Conservation (phyloP, 108 stramenopile genomes). For the Skeletonema tropicum region DNA sequence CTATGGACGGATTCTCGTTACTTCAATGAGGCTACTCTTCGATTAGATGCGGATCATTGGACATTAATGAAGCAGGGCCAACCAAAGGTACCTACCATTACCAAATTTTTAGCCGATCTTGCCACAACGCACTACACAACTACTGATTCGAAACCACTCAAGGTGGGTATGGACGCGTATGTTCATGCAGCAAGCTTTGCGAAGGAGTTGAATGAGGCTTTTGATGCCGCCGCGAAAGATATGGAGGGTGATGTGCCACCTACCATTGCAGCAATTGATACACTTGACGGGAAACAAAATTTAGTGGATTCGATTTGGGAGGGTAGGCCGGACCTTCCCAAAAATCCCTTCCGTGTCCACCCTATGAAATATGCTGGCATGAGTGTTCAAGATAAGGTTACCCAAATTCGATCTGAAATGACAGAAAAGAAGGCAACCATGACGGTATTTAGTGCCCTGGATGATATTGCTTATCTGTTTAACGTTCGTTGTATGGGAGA, state of each 20-base stretch:
- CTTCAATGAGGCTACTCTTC: slow-evolving; percentile 89
- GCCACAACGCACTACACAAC: slow-evolving; percentile 49
- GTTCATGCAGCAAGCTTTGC: slow-evolving; percentile 83
- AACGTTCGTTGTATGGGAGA: slow-evolving; percentile 93
- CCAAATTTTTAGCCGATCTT: slow-evolving; percentile 62
- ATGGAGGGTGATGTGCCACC: slow-evolving; percentile 11
- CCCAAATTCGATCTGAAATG: slow-evolving; percentile 73
- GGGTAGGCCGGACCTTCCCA: slow-evolving; percentile 78
- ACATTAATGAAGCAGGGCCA: slow-evolving; percentile 84
- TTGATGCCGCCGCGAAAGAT: slow-evolving; percentile 57
- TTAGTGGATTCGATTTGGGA: slow-evolving; percentile 94
- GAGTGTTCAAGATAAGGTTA: slow-evolving; percentile 80
- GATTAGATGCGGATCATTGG: slow-evolving; percentile 75
- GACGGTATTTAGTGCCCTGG: slow-evolving; percentile 88
- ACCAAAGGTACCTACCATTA: slow-evolving; percentile 71
- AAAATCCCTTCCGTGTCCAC: slow-evolving; percentile 87
- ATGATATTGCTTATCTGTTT: slow-evolving; percentile 96
- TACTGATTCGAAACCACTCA: slow-evolving; percentile 25
- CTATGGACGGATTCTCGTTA: slow-evolving; percentile 98
- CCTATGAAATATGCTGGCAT: slow-evolving; percentile 91
- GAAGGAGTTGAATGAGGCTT: slow-evolving; percentile 69
- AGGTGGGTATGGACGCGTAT: slow-evolving; percentile 82
- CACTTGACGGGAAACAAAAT: slow-evolving; percentile 63
- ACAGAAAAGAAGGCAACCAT: slow-evolving; percentile 76
- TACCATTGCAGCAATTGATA: slow-evolving; percentile 63